A percentile compares a stretch with the other conserved stretches of the same genome.
phyloP scores from a whole-genome alignment of 1,284 basidiomycete genomes.

The Naganishia sp. region DNA sequence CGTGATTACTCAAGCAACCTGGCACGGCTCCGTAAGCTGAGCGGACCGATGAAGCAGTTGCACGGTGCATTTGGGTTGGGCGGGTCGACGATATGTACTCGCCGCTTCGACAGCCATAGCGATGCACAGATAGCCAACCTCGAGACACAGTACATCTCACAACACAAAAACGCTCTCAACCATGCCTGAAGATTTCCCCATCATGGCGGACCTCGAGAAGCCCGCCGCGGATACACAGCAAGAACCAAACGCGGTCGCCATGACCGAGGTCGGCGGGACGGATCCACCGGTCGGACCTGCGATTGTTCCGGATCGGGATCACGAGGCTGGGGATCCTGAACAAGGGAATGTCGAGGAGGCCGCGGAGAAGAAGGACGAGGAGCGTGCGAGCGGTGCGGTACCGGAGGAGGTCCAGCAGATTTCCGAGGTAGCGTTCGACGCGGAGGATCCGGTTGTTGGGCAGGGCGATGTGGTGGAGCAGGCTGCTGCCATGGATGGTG shows the following conservation, averaged over 20 bases:
- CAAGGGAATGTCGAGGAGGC: background rate
- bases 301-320: background rate
- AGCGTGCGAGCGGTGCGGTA: background rate
- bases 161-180: too few species aligned
- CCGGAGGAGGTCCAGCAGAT: background rate
- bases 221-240: conserved; percentile 1
- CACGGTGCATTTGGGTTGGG: too few species aligned
- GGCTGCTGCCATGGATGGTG: background rate
- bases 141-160: background rate
- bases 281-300: background rate
- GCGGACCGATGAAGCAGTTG: too few species aligned
- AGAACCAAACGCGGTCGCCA: conserved; percentile 10
- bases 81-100: too few species aligned
- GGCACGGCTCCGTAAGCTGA: too few species aligned
- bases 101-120: too few species aligned
- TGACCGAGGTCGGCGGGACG: conserved; percentile 11
- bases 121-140: too few species aligned
- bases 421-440: background rate
- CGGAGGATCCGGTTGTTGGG: background rate
- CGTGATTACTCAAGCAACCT: too few species aligned
- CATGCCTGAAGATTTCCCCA: too few species aligned
- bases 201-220: conserved; percentile 19
- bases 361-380: background rate
- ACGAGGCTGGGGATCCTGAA: conserved; percentile 2
- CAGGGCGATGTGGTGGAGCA: background rate